Percentiles rank a stretch among this genome's conserved stretches.
Conservation (phyloP, 2,329 filamentous ascomycete species). For the Mycogone perniciosa region DNA sequence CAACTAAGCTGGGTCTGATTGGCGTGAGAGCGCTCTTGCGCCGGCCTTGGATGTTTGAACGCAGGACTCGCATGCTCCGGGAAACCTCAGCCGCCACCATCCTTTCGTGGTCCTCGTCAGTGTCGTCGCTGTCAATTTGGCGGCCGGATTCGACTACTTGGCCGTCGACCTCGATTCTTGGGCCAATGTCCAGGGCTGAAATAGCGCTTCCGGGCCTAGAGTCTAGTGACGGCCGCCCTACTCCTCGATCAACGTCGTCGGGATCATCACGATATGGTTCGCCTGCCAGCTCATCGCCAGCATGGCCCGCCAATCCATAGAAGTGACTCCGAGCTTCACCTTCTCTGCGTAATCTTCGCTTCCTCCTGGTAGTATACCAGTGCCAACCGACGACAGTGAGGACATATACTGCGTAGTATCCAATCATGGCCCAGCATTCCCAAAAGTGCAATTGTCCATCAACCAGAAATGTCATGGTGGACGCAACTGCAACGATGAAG, state of each 20-base stretch:
- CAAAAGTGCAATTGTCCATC: conserved; percentile 80
- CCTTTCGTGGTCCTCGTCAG: conserved; percentile 50
- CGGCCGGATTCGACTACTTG: conserved; percentile 24
- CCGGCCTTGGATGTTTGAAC: conserved; percentile 45
- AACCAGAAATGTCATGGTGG: conserved; percentile 79
- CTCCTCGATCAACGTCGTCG: conserved; percentile 22
- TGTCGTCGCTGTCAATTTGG: conserved; percentile 41
- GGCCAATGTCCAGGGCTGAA: conserved; percentile 37
- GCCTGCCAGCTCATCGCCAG: conserved; percentile 45
- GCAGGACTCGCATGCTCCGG: conserved; percentile 84
- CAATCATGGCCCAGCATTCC: conserved; percentile 89
- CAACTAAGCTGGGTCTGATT: conserved; percentile 87
- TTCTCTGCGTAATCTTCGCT: conserved; percentile 55
- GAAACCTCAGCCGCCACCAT: conserved; percentile 76
- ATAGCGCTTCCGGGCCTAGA: conserved; percentile 29
- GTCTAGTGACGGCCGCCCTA: conserved; percentile 13
- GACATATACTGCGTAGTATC: conserved; percentile 87
- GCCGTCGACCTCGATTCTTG: conserved; percentile 42
- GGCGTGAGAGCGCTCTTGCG: conserved; percentile 70
- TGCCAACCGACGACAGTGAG: conserved; percentile 85
- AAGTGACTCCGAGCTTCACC: conserved; percentile 69
- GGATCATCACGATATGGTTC: conserved; percentile 61
- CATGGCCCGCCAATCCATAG: conserved; percentile 47
- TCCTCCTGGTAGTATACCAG: conserved; percentile 67
- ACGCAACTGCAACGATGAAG: conserved; percentile 79